These are phyloP conservation scores for Clonostachys rosea DNA, from an alignment of 2,329 filamentous ascomycete species.

Conservation along the genomic window DNA sequence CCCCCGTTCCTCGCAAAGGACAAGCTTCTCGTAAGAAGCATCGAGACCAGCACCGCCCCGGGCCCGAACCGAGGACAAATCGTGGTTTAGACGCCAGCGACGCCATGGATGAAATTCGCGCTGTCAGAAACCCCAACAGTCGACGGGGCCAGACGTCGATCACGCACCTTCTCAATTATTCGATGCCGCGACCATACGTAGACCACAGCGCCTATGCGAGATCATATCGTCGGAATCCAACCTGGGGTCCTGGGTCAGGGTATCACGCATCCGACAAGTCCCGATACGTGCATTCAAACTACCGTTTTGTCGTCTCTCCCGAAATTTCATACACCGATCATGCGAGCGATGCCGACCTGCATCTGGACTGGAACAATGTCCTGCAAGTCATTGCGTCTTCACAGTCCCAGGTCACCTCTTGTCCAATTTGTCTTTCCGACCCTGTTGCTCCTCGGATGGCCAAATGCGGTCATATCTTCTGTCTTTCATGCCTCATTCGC, in stretches of 20 bases:
- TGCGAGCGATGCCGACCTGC: slow-evolving; percentile 79
- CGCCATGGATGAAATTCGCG: slow-evolving; percentile 74
- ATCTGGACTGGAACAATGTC: slow-evolving; percentile 86
- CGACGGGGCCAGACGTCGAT: slow-evolving; percentile 95
- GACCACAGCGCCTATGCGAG: slow-evolving; percentile 48
- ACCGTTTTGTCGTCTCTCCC: slow-evolving; percentile 91
- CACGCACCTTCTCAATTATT: slow-evolving; percentile 92
- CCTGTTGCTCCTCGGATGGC: slow-evolving; percentile 96
- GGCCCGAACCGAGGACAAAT: slow-evolving; percentile 27
- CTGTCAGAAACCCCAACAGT: slow-evolving; percentile 51
- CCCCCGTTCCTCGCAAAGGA: slow-evolving; percentile 60
- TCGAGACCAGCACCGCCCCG: slow-evolving; percentile 72
- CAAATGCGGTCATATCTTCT: slow-evolving; percentile 95
- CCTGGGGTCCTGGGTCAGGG: slow-evolving; percentile 82
- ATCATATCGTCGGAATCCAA: slow-evolving; percentile 65
- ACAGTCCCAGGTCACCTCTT: slow-evolving; percentile 82
- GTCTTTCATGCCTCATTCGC: slow-evolving; percentile 84
- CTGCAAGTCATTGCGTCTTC: slow-evolving; percentile 88
- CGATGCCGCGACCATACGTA: slow-evolving; percentile 67
- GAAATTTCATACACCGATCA: slow-evolving; percentile 74
- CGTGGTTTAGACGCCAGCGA: slow-evolving; percentile 68
- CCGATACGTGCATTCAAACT: slow-evolving; percentile 89
- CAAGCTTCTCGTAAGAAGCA: slow-evolving; percentile 79
- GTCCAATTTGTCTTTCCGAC: slow-evolving; percentile 90
- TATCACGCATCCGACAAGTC: slow-evolving; percentile 91